Base-by-base conservation (phyloP, 2,329 filamentous ascomycete species). In the Colletotrichum sp. region DNA sequence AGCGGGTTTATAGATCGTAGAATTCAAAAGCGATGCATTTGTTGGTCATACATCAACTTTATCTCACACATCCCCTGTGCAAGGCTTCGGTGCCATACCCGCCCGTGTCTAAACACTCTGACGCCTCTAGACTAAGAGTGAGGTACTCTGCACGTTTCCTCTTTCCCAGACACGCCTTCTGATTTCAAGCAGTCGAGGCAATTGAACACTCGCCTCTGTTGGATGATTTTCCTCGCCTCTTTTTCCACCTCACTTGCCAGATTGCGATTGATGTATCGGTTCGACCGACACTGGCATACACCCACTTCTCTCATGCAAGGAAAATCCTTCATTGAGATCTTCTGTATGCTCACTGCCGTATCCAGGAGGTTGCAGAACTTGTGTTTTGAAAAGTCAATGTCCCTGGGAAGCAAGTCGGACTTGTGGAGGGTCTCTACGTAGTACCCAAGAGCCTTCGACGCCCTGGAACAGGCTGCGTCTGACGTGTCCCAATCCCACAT, bases 171-270 rank as follows among this genome's bases (percentile, higher is more conserved):
- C 4, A 26, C 6, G 5, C 66, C 77, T 1, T 67, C 21, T 16
- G 60, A 71, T 60, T 75, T 76, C 30, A 78, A 26, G 56, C 77
- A 78, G 43, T 77, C 73, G 8, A 77, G 76, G 38, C 76, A 78
- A 18, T 76, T 76, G 18, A 78, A 77, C 24, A 65, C 67, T 10
- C 62, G 36, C 32, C 71, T 36, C 30, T 73, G 58, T 28, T 76
- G 70, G 21, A 70, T 72, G 43, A 78, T 74, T 28, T 67, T 68
- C 12, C 15, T 32, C n/a, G 66, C 76, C 34, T 74, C 77, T 18
- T 61, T 55, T 48, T 70, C 64, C 3, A 77, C 58, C 56, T 73
- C 64, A 7, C 24, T 24, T 2, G 56, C 61, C 38, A 78, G 18
- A 52, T 70, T 66, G 9, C 52, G 48, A 26, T 56, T 60, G 15